Evolutionary conservation across 208 protist species (phyloP).

Genomic region (Acanthamoeba castellanii): DNA sequence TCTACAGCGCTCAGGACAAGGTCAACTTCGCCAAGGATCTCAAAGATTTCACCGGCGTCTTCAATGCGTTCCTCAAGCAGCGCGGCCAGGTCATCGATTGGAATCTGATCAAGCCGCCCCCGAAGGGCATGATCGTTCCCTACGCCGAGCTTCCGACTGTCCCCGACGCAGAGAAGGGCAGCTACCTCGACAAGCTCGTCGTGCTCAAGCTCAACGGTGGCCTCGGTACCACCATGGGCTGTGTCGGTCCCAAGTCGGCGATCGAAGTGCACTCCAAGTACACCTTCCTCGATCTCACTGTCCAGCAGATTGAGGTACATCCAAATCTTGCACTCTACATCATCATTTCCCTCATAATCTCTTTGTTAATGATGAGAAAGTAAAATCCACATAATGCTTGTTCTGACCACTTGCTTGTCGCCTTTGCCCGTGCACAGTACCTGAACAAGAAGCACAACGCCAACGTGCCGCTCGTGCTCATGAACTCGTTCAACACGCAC

Average conservation of each 20-base stretch:
- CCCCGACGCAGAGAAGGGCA: background rate
- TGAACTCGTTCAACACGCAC: conserved; percentile 99
- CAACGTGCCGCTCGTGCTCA: conserved; percentile 97
- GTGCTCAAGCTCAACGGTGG: conserved; percentile 99
- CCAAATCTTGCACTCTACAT: conserved; percentile 65
- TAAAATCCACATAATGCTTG: conserved; percentile 11
- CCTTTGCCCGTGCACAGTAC: conserved; percentile 79
- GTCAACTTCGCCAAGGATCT: conserved; percentile 77
- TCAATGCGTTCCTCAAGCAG: conserved; percentile 80
- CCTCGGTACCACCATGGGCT: conserved; percentile 95
- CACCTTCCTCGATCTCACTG: conserved; percentile 98
- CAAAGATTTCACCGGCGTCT: conserved; percentile 74
- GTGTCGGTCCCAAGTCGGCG: conserved; percentile 92
- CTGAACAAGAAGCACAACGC: conserved; percentile 93
- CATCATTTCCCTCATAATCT: too few relatives aligned
- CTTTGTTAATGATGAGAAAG: conserved; percentile 56
- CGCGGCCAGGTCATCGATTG: conserved; percentile 86
- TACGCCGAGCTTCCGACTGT: conserved; percentile 76
- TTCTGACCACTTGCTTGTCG: background rate
- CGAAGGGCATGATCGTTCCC: conserved; percentile 66
- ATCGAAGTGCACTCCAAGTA: conserved; percentile 95
- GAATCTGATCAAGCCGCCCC: conserved; percentile 82
- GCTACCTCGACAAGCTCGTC: conserved; percentile 90
- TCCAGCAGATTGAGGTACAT: conserved; percentile 92
- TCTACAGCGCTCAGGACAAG: conserved; percentile 49